Evolutionary conservation across 495 filamentous ascomycete genomes (phyloP), one percentile per base, ranked within the genome.

Genomic region (Penicillium silybi): DNA sequence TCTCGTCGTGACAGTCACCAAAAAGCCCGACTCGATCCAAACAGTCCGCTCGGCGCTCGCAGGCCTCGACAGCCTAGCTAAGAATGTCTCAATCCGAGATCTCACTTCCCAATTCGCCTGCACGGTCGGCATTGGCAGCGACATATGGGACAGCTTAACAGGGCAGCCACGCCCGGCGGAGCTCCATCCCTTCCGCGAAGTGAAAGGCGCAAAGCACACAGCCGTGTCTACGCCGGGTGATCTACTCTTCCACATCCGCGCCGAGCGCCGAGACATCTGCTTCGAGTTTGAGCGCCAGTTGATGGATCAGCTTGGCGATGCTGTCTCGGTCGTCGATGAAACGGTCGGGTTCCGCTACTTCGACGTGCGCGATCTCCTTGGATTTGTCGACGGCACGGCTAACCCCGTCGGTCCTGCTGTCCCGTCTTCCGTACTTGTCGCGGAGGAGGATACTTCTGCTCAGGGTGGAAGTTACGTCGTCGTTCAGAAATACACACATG

Each of bases 291-390:
- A 81, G 65, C 64, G 73, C 20, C 79, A 81, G 53, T 57, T 82
- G 19, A 57, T 82, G 49, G 72, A 80, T 26, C 55, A 50, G 5
- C 69, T 83, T 4, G 78, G 78, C 4, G 70, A 72, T 49, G 44
- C 76, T 8, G 71, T 79, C 10, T 46, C 49, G 0, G 65, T 81
- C 0, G 68, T 75, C 4, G 80, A 83, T 44, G 77, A 76, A 46
- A 83, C 80, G 1, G 64, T 64, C 20, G 80, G 80, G 0, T 83
- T 83, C 60, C 78, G 80, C 15, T 82, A 83, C 59, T 83, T 83
- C 27, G 80, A 82, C 45, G 70, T 77, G 1, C 77, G 80, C 15
- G 80, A 83, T 56, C 74, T 83, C 0, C 71, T 83, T 1, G 80
- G 80, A 1, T 83, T 83, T 45, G 79, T 83, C 6, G 80, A 83